Percentiles rank a stretch among this genome's conserved stretches.
Evolutionary conservation across 768 basidiomycete species (phyloP).

Genomic region (Russula emetica): DNA sequence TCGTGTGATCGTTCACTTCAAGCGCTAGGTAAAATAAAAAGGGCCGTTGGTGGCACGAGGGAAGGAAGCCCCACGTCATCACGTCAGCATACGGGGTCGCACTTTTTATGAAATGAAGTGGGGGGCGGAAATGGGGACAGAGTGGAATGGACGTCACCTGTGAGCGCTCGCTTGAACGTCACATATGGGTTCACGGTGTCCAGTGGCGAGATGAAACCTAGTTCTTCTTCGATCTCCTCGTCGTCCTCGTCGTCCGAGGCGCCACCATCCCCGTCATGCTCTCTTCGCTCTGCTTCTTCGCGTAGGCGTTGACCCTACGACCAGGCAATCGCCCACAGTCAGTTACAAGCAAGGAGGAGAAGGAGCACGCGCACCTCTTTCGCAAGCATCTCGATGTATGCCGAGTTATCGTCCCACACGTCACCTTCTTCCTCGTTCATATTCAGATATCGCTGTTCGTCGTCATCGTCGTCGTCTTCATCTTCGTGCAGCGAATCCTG

Average conservation of each 20-base stretch:
- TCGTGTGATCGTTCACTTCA: slow-evolving; percentile 64
- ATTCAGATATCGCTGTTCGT: slow-evolving; percentile 51
- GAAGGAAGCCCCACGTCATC: slow-evolving; percentile 5
- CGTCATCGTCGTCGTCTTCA: slow-evolving; percentile 29
- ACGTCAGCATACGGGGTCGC: background rate
- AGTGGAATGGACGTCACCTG: slow-evolving; percentile 47
- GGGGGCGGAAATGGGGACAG: background rate
- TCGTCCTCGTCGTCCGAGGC: slow-evolving; percentile 39
- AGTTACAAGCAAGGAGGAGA: background rate
- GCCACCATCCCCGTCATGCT: slow-evolving; percentile 21
- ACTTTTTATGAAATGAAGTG: background rate
- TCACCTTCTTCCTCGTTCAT: slow-evolving; percentile 75
- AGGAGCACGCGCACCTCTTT: slow-evolving; percentile 52
- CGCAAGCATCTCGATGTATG: slow-evolving; percentile 82
- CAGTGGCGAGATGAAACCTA: slow-evolving; percentile 80
- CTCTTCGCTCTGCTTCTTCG: slow-evolving; percentile 49
- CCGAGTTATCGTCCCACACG: slow-evolving; percentile 87
- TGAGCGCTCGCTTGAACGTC: slow-evolving; percentile 73
- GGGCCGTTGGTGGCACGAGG: background rate
- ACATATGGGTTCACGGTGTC: slow-evolving; percentile 75
- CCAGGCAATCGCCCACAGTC: background rate
- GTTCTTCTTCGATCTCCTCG: slow-evolving; percentile 72
- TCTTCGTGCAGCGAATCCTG: slow-evolving; percentile 42
- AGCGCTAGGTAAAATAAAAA: slow-evolving; percentile 45
- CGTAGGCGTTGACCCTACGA: slow-evolving; percentile 67